Evolutionary conservation across 2,329 filamentous ascomycete species (phyloP), one percentile per base, ranked within the genome.

Genomic region (Fusarium tjaetaba): DNA sequence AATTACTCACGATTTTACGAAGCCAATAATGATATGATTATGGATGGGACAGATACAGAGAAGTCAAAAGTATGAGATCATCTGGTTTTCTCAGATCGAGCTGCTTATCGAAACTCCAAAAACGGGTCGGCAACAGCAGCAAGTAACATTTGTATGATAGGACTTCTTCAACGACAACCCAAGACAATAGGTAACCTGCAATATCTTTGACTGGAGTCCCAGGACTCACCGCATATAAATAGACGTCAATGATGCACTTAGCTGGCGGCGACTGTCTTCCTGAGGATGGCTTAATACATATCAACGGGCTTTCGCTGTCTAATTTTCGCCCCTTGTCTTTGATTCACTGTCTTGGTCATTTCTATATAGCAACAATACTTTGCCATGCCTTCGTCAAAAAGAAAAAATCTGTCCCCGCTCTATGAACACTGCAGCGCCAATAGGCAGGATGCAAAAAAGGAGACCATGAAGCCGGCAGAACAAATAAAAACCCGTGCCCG

Each of bases 1-100:
- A 76, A 76, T 45, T 65, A 52, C 61, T 74, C 26, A 78, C 52
- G 76, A 78, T 71, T 38, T 71, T 66, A 78, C 42, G 76, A 78
- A 53, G 67, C 39, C 39, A 69, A 43, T 45, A 65, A 51, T 42
- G 59, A 56, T 58, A 64, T 39, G 71, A 48, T 51, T 43, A 48
- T 28, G 58, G 48, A 36, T 34, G 46, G 45, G 34, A 61, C 39
- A 73, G 64, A 61, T 43, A 61, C 45, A 32, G 49, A 65, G 56
- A 48, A 56, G 22, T 26, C 52, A 69, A 68, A 74, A 72, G 56
- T 69, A 72, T 64, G 70, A 65, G 42, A 72, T 55, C 24, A 45
- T 58, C 43, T 57, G 38, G 58, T 71, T 36, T 63, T 62, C 28
- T n/a, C n/a, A 26, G 46, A 53, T 38, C 46, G n/a, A 43, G 41